These are phyloP conservation scores for Silene uniflora DNA, from an alignment of 148 eudicot species.

Conservation along the genomic window DNA sequence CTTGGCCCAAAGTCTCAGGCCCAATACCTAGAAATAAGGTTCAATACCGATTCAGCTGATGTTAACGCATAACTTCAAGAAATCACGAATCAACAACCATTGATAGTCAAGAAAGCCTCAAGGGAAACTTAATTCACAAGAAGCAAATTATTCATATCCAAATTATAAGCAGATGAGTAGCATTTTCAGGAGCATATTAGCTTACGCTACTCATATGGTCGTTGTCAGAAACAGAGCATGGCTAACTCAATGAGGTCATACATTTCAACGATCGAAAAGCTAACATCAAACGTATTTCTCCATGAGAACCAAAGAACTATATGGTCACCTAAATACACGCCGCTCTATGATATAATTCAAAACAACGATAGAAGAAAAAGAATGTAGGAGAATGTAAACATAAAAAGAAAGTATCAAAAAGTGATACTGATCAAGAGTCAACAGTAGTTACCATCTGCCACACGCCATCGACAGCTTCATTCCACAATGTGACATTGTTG, in stretches of 20 bases:
- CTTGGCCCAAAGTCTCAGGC: background rate
- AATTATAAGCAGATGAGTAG: background rate
- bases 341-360: constrained; percentile 5
- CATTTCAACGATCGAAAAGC: background rate
- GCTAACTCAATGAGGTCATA: background rate
- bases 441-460: constrained; percentile 78
- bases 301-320: background rate
- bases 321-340: background rate
- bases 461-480: constrained; percentile 87
- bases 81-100: background rate
- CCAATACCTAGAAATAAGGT: background rate
- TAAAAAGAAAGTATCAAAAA: constrained; percentile 3
- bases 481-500: constrained; percentile 79
- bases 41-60: no score
- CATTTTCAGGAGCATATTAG: background rate
- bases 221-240: background rate
- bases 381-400: background rate
- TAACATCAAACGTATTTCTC: background rate
- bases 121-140: background rate
- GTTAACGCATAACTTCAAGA: background rate
- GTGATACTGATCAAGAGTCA: constrained; percentile 40
- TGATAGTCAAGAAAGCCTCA: background rate
- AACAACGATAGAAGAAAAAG: background rate
- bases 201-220: background rate
- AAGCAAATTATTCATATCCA: background rate